Conservation (phyloP, 2,329 filamentous ascomycete species). For the Fusarium penzigii region DNA sequence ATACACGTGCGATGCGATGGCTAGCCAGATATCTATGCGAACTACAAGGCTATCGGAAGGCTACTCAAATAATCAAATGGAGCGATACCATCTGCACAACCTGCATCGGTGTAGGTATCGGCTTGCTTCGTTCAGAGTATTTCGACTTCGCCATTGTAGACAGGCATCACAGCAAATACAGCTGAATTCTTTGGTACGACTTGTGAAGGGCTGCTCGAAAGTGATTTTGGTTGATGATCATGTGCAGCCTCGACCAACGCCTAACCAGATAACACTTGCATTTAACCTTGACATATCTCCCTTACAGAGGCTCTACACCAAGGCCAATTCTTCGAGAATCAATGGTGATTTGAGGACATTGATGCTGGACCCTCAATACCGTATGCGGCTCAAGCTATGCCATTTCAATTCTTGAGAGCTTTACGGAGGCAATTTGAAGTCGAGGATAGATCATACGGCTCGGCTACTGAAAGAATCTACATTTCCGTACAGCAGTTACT, state of each 20-base stretch:
- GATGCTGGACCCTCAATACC: conserved; percentile 48
- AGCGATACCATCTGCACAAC: conserved; percentile 45
- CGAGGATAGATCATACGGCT: conserved; percentile 27
- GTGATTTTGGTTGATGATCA: conserved; percentile 48
- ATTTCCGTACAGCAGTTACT: conserved; percentile 21
- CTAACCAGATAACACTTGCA: conserved; percentile 36
- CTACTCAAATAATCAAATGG: conserved; percentile 38
- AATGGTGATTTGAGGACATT: conserved; percentile 28
- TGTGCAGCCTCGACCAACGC: conserved; percentile 46
- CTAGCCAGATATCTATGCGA: conserved; percentile 30
- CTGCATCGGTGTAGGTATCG: conserved; percentile 43
- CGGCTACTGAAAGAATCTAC: conserved; percentile 18
- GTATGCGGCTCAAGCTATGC: conserved; percentile 44
- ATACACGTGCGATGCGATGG: conserved; percentile 39
- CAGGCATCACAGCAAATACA: conserved; percentile 50
- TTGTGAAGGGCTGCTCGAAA: conserved; percentile 44
- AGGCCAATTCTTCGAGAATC: background rate
- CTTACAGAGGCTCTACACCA: conserved; percentile 43
- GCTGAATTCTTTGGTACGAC: conserved; percentile 40
- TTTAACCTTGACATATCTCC: conserved; percentile 43
- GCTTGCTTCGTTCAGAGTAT: conserved; percentile 38
- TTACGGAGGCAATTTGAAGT: conserved; percentile 38
- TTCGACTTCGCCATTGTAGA: conserved; percentile 46
- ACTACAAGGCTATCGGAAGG: conserved; percentile 34
- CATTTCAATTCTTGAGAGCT: conserved; percentile 42